phyloP scores from a whole-genome alignment of 306 rosid species.

The Aeschynomene evenia region DNA sequence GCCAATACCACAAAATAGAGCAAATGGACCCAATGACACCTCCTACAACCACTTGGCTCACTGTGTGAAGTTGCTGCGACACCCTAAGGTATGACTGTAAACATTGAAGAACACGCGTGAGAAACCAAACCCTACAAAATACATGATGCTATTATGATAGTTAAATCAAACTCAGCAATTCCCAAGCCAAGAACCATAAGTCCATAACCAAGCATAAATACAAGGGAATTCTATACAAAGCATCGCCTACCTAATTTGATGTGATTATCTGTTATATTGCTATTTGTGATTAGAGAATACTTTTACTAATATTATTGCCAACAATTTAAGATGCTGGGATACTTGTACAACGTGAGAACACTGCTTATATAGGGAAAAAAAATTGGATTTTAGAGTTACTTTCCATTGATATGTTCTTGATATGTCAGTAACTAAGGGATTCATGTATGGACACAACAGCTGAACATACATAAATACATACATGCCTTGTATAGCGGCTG shows the following conservation, averaged over 20 bases:
- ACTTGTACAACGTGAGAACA: neutral
- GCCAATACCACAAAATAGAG: constrained; percentile 62
- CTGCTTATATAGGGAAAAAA: neutral
- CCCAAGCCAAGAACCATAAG: neutral
- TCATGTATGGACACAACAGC: no score
- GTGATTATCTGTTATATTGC: neutral
- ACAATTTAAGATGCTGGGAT: neutral
- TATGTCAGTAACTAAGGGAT: neutral
- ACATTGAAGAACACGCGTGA: constrained; percentile 20
- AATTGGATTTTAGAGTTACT: neutral
- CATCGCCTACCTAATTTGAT: neutral
- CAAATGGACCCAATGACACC: constrained; percentile 58
- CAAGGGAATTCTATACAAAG: neutral
- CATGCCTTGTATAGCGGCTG: no score
- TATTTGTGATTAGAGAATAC: no score
- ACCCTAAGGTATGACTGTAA: constrained; percentile 85
- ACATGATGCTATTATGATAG: neutral
- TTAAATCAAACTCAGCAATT: constrained; percentile 2
- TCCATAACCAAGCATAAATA: neutral
- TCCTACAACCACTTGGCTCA: constrained; percentile 77
- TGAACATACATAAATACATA: no score
- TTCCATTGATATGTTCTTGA: neutral
- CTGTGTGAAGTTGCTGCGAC: constrained; percentile 70
- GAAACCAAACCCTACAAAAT: constrained; percentile 6
- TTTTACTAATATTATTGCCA: no score